phyloP scores from a whole-genome alignment of 2,329 filamentous ascomycete species.

The Madurella mycetomatis region DNA sequence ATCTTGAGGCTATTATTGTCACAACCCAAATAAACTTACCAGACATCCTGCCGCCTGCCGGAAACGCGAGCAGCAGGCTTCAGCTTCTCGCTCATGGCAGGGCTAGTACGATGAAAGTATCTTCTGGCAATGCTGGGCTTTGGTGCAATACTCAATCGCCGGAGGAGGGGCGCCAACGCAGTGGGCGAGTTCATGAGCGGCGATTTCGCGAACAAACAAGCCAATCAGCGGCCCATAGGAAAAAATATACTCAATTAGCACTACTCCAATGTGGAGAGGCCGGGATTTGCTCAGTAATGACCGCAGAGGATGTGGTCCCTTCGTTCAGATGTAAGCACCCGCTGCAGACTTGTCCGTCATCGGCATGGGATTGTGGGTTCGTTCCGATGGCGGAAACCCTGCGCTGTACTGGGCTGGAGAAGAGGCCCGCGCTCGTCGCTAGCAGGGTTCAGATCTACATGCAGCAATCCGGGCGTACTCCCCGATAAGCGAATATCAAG shows the following conservation, averaged over 20 bases:
- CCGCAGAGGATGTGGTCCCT: neutral
- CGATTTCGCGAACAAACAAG: neutral
- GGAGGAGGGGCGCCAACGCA: conserved; percentile 7
- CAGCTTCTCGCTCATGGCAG: conserved; percentile 25
- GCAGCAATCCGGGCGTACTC: neutral
- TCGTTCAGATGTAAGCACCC: neutral
- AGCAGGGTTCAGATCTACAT: neutral
- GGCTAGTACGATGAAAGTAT: conserved; percentile 10
- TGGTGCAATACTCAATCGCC: neutral
- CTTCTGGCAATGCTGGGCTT: neutral
- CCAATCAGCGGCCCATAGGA: neutral
- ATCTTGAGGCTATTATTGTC: neutral
- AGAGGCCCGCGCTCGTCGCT: neutral
- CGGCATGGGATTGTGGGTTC: conserved; percentile 1
- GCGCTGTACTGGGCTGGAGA: neutral
- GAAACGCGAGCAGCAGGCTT: conserved; percentile 27
- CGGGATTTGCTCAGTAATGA: conserved; percentile 5
- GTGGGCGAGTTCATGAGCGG: conserved; percentile 9
- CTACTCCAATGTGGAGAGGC: neutral
- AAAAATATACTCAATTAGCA: neutral
- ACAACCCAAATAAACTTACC: conserved; percentile 14
- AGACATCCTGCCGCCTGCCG: conserved; percentile 26
- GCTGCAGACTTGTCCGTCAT: conserved; percentile 14
- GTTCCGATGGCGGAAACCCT: too few relatives aligned
- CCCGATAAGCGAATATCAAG: neutral